phyloP scores from a whole-genome alignment of 2,329 filamentous ascomycete species.

The Coniosporium tulheliwenetii region DNA sequence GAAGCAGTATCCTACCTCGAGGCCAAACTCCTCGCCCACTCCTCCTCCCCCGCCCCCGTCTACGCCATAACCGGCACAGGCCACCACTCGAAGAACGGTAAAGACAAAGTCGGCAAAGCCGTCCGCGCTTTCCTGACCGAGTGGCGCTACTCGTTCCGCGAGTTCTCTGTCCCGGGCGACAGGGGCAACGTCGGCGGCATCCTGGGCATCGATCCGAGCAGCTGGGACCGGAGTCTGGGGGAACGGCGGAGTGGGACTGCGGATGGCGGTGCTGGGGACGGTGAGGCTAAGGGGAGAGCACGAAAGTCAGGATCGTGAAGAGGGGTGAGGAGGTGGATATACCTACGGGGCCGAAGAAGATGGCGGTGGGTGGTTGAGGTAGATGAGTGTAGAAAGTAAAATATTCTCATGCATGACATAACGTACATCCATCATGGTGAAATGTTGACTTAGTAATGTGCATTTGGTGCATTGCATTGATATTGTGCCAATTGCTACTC shows the following conservation, averaged over 20 bases:
- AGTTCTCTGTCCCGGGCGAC: slow-evolving; percentile 94
- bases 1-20: slow-evolving; percentile 93
- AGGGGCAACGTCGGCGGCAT: slow-evolving; percentile 62
- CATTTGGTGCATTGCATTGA: too few species aligned
- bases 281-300: slow-evolving; percentile 13
- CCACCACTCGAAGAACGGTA: slow-evolving; percentile 96
- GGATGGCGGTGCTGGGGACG: slow-evolving; percentile 12
- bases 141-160: slow-evolving; percentile 88
- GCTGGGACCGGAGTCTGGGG: slow-evolving; percentile 33
- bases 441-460: too few species aligned
- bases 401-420: too few species aligned
- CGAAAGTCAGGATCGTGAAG: slow-evolving; percentile 19
- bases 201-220: slow-evolving; percentile 46
- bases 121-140: slow-evolving; percentile 84
- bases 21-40: slow-evolving; percentile 71
- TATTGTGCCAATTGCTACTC: too few species aligned
- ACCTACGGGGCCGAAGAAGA: too few species aligned
- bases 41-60: slow-evolving; percentile 53
- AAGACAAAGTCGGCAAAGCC: slow-evolving; percentile 95
- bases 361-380: too few species aligned
- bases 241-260: too few species aligned
- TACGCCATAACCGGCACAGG: slow-evolving; percentile 96
- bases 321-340: slow-evolving; percentile 10
- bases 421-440: too few species aligned
- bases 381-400: too few species aligned